Base-by-base conservation (phyloP, 352 stramenopile genomes). In the Globisporangium nagaii region DNA sequence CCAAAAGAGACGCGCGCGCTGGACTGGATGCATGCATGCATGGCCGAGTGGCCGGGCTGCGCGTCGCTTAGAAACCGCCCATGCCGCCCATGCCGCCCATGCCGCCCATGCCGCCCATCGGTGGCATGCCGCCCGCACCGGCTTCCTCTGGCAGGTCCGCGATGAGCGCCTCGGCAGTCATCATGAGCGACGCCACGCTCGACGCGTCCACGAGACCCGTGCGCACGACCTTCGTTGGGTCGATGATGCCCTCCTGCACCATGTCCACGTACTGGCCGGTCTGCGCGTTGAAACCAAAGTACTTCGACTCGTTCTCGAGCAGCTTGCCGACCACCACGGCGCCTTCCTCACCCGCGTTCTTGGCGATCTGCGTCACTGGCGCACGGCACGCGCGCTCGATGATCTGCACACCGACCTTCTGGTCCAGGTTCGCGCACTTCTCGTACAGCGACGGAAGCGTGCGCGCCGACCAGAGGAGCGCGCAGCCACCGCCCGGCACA, bases 91-190 rank as follows among this genome's bases (percentile, higher is more conserved):
- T 89, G 45, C 87, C 87, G 28, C 74, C 78, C 73, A 88, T 87
- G 56, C 79, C 80, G 35, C 73, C 74, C 77, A 91, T 91, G 59
- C 87, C 88, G 31, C 68, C 75, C 84, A 96, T 96, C 4, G 82
- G 82, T 17, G 60, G 63, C 44, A 67, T 73, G 36, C 56, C 70
- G 34, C 46, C 62, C 1, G 67, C 62, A 24, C 80, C 83, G 2
- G 86, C 74, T 59, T 98, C 89, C 51, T 93, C 80, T 37, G 96
- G 96, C 64, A 98, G 70, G 71, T 99, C 97, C 7, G 90, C 90
- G 71, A 99, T 98, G 66, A 99, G 95, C 32, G 95, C 86, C 72
- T 99, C 98, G 24, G 97, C 98, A n/a, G 98, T 99, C 76, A 98
- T 99, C 71, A 99, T 97, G 49, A 99, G 84, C 69, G 94, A 97